These are phyloP conservation scores for Pyrrhoderma noxium DNA, from an alignment of 1,284 basidiomycete genomes.

Conservation along the genomic window DNA sequence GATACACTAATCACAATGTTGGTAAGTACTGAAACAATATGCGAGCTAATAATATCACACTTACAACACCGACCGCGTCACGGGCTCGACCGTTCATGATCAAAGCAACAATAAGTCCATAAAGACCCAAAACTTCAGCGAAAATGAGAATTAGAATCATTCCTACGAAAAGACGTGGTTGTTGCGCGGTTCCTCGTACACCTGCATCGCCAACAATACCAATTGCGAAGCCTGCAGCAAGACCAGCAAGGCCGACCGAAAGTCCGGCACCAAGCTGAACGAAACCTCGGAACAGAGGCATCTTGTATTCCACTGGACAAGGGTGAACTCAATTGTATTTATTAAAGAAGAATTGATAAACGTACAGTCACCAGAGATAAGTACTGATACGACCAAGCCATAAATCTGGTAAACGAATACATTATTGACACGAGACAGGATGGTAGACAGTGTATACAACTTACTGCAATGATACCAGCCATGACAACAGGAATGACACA, in stretches of 20 bases:
- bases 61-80: slow-evolving; percentile 16
- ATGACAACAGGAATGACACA: slow-evolving; percentile 90
- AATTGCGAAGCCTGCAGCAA: slow-evolving; percentile 98
- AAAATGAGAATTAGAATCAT: slow-evolving; percentile 82
- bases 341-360: slow-evolving; percentile 15
- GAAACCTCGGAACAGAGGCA: slow-evolving; percentile 81
- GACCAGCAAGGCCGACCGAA: slow-evolving; percentile 85
- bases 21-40: neutral
- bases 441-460: slow-evolving; percentile 13
- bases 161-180: slow-evolving; percentile 20
- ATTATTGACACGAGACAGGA: neutral
- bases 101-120: slow-evolving; percentile 35
- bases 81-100: slow-evolving; percentile 18
- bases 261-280: slow-evolving; percentile 93
- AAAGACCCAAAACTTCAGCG: slow-evolving; percentile 88
- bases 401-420: slow-evolving; percentile 35
- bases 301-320: slow-evolving; percentile 29
- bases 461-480: slow-evolving; percentile 72
- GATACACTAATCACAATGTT: slow-evolving; percentile 2
- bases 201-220: slow-evolving; percentile 87
- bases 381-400: slow-evolving; percentile 71
- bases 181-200: slow-evolving; percentile 18
- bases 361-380: slow-evolving; percentile 60
- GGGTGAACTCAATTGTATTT: slow-evolving; percentile 12
- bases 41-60: neutral